Evolutionary conservation across 371 early-diverging fungal species (phyloP), one percentile per base, ranked within the genome.

Genomic region (Paraphysoderma sedebokerense): DNA sequence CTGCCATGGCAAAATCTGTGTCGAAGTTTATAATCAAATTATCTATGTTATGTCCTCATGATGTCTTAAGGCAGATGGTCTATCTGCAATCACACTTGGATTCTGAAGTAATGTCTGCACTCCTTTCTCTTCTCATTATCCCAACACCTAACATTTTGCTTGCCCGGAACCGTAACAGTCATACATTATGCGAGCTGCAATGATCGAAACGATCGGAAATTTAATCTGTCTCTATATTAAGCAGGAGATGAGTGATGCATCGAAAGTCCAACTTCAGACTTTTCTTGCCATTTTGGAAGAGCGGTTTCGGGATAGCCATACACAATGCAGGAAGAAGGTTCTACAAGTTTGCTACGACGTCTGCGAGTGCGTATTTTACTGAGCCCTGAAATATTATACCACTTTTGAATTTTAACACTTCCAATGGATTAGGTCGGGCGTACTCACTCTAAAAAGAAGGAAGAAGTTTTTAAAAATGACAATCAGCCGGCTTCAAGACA

Each of bases 271-370:
- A 20, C 19, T 19, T 12, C 19, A 48, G 64, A 63, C 3, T 85
- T 79, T 49, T 90, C n/a, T 87, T 66, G 87, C 85, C 55, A 69
- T 89, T 37, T 57, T 96, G 37, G 81, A 87, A 53, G 91, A 92
- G 55, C 75, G 93, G 17, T 87, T 88, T 71, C 66, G 79, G 49
- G 97, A 96, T 61, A 67, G 69, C 23, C 82, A 78, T 50, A 69
- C 78, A 9, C 81, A 79, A 58, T 79, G 80, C 8, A 77, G 97
- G 31, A 74, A 80, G 26, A 88, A 82, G 59, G 80, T 90, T 0
- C 55, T 96, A n/a, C 89, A 92, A 55, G 76, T 84, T 7, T 74
- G 85, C 34, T 57, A 74, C n/a, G 76, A 73, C 49, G 64, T 95
- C 23, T 70, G 83, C 46, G 82, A 87, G 78, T 84, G 72, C 53